Conservation (phyloP, 306 rosid species). For the Alnus rubra region DNA sequence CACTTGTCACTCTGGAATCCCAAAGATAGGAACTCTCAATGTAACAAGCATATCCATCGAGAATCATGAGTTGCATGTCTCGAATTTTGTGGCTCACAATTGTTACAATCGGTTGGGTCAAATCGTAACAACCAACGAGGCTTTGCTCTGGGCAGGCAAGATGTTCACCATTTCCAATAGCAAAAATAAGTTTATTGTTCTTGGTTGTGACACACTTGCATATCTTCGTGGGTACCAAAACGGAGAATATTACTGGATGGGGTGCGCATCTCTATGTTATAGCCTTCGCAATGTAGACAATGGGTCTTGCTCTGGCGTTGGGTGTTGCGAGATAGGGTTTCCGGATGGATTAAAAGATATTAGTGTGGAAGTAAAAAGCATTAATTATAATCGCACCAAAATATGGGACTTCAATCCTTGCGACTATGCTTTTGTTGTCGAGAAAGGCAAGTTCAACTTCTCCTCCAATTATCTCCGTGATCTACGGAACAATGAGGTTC, state of each 20-base stretch:
- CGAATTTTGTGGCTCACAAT: neutral
- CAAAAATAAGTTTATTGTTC: constrained; percentile 21
- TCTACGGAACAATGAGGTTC: neutral
- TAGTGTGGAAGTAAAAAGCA: neutral
- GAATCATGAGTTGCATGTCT: neutral
- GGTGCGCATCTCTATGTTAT: constrained; percentile 2
- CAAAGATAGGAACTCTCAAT: too few species aligned
- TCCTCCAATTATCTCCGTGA: neutral
- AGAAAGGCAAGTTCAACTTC: constrained; percentile 34
- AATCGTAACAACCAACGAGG: too few species aligned
- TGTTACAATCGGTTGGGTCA: constrained; percentile 8
- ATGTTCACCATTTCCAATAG: constrained; percentile 16
- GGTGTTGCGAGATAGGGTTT: constrained; percentile 23
- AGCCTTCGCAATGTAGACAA: neutral
- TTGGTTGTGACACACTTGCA: constrained; percentile 32
- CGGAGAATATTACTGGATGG: neutral
- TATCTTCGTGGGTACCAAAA: fast-evolving
- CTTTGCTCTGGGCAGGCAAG: too few species aligned
- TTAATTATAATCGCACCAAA: fast-evolving
- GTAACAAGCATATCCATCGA: constrained; percentile 4
- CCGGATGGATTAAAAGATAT: neutral
- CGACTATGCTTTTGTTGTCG: constrained; percentile 32
- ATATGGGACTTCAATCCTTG: constrained; percentile 25
- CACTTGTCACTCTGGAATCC: neutral
- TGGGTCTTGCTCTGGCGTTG: constrained; percentile 20